Percentiles rank a stretch among this genome's conserved stretches.
Evolutionary conservation across 1,284 basidiomycete genomes (phyloP).

Genomic region (Ganoderma boninense): DNA sequence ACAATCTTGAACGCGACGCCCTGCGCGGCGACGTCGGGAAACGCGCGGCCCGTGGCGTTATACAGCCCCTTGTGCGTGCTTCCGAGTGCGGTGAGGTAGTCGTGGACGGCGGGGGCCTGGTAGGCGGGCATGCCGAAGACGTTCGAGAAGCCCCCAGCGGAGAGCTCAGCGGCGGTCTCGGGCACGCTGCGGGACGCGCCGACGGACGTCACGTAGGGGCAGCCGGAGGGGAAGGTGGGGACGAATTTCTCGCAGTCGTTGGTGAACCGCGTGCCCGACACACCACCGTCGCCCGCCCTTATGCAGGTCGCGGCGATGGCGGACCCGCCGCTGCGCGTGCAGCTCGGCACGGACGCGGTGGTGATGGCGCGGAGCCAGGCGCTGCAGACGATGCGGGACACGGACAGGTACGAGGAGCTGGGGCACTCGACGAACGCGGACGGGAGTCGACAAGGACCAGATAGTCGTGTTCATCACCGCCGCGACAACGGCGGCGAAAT

Average conservation of each 20-base stretch:
- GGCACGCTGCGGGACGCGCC: conserved; percentile 61
- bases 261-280: conserved; percentile 63
- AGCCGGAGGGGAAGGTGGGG: conserved; percentile 74
- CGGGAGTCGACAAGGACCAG: conserved; percentile 23
- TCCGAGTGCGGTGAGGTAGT: conserved; percentile 43
- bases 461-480: conserved; percentile 13
- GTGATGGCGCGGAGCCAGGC: conserved; percentile 41
- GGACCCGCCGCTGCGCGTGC: conserved; percentile 45
- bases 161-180: conserved; percentile 57
- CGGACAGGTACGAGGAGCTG: conserved; percentile 17
- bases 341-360: conserved; percentile 44
- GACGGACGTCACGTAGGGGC: conserved; percentile 69
- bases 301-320: conserved; percentile 30
- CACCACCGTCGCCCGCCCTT: conserved; percentile 64
- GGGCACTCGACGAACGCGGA: conserved; percentile 30
- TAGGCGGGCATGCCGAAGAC: conserved; percentile 52
- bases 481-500: conserved; percentile 16
- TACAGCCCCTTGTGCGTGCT: conserved; percentile 40
- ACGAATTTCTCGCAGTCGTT: conserved; percentile 59
- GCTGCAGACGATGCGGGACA: conserved; percentile 35
- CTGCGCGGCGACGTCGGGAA: conserved; percentile 43
- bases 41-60: conserved; percentile 42
- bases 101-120: conserved; percentile 47
- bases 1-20: conserved; percentile 42
- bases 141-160: conserved; percentile 59